A percentile compares a stretch with the other conserved stretches of the same genome.
Evolutionary conservation across 768 basidiomycete species (phyloP).

Genomic region (Rubroboletus pulcherrimus): DNA sequence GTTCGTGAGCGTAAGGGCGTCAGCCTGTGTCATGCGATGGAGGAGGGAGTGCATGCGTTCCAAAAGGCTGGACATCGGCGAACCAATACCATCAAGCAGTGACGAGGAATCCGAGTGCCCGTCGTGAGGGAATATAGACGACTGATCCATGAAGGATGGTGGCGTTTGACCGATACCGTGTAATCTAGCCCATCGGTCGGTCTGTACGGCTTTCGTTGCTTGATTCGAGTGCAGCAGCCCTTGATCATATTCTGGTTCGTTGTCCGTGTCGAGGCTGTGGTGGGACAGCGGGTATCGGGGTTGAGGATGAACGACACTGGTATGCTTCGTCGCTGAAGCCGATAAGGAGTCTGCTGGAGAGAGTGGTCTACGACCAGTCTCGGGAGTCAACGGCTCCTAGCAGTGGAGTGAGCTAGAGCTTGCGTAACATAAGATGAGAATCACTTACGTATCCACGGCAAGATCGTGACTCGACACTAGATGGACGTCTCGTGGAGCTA

Average conservation of each 20-base stretch:
- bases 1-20: slow-evolving; percentile 83
- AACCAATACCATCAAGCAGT: slow-evolving; percentile 49
- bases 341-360: slow-evolving; percentile 39
- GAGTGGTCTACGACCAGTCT: slow-evolving; percentile 39
- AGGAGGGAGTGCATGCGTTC: slow-evolving; percentile 66
- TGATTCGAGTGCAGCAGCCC: slow-evolving; percentile 36
- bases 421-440: not conserved
- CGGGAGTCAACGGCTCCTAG: slow-evolving; percentile 46
- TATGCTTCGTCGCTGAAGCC: slow-evolving; percentile 24
- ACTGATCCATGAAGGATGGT: slow-evolving; percentile 34
- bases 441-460: slow-evolving; percentile 33
- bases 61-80: slow-evolving; percentile 50
- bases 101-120: slow-evolving; percentile 76
- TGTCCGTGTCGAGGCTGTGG: slow-evolving; percentile 43
- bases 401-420: slow-evolving; percentile 4
- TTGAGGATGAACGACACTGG: slow-evolving; percentile 22
- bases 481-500: slow-evolving; percentile 28
- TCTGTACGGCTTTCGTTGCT: slow-evolving; percentile 66
- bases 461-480: slow-evolving; percentile 34
- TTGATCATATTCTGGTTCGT: slow-evolving; percentile 36
- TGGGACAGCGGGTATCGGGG: slow-evolving; percentile 26
- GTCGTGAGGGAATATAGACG: slow-evolving; percentile 50
- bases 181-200: slow-evolving; percentile 42
- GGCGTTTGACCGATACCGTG: slow-evolving; percentile 32
- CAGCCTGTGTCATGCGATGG: slow-evolving; percentile 63